These are phyloP conservation scores for apple (Malus domestica) DNA, from an alignment of 306 rosid species.

Conservation along the genomic window DNA sequence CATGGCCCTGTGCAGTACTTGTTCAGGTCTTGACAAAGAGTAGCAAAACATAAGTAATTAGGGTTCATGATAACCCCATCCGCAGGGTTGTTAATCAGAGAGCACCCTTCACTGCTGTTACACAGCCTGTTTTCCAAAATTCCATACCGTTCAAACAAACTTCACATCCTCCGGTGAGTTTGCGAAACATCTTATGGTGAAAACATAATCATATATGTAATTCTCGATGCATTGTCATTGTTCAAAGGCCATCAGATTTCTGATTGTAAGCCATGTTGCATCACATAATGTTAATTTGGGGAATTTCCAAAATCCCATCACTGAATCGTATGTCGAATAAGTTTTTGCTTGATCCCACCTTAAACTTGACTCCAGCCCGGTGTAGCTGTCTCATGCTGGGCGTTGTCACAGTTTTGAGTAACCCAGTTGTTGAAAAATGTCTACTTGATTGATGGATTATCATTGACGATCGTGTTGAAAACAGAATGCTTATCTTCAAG, in stretches of 20 bases:
- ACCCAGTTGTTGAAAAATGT: constrained; percentile 40
- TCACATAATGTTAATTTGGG: constrained; percentile 17
- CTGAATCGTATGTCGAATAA: constrained; percentile 21
- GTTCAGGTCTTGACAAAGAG: neutral
- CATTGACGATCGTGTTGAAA: constrained; percentile 34
- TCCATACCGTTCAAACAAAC: neutral
- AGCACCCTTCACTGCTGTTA: neutral
- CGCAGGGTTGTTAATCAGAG: neutral
- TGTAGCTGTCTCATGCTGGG: constrained; percentile 20
- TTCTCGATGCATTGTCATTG: neutral
- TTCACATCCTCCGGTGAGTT: neutral
- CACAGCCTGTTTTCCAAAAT: neutral
- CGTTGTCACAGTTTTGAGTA: constrained; percentile 3
- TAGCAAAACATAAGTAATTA: neutral
- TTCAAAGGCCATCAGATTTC: constrained; percentile 22
- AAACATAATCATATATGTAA: neutral
- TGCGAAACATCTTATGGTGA: neutral
- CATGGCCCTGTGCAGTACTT: neutral
- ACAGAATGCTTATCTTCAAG: constrained; percentile 47
- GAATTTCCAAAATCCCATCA: constrained; percentile 24
- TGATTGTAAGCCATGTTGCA: neutral
- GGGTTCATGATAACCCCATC: neutral
- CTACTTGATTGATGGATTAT: constrained; percentile 53
- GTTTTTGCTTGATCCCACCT: constrained; percentile 10
- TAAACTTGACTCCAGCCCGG: constrained; percentile 24